A percentile compares a stretch with the other conserved stretches of the same genome.
phyloP scores from a whole-genome alignment of 768 basidiomycete genomes.

The Macrolepiota dolichaula region DNA sequence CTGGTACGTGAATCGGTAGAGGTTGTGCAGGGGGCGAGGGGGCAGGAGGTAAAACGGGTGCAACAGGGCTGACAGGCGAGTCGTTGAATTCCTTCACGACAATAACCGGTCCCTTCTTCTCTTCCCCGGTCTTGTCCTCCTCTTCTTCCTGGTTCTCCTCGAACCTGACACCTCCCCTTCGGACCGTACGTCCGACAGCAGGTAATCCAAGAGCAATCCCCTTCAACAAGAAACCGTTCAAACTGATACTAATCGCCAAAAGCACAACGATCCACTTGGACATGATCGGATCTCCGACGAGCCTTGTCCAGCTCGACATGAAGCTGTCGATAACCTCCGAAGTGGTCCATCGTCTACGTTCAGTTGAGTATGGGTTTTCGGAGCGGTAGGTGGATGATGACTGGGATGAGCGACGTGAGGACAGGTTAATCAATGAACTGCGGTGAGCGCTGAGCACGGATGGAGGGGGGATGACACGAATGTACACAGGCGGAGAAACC shows the following conservation, averaged over 20 bases:
- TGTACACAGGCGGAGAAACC: conserved; percentile 55
- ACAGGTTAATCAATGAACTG: neutral
- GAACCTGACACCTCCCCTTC: conserved; percentile 25
- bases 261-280: conserved; percentile 93
- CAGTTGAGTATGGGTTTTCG: neutral
- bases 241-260: conserved; percentile 78
- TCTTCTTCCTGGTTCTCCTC: conserved; percentile 25
- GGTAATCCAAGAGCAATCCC: conserved; percentile 64
- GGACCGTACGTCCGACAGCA: conserved; percentile 16
- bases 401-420: neutral
- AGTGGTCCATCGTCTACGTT: conserved; percentile 20
- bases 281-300: conserved; percentile 92
- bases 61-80: neutral
- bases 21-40: neutral
- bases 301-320: conserved; percentile 85
- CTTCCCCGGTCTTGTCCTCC: conserved; percentile 10
- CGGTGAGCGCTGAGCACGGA: conserved; percentile 10
- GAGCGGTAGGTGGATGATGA: neutral
- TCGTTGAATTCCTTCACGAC: neutral
- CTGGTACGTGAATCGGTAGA: neutral
- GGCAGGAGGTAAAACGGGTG: neutral
- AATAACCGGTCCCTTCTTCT: conserved; percentile 1
- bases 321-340: conserved; percentile 73
- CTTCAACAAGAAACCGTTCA: conserved; percentile 93
- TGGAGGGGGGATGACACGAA: conserved; percentile 41